A percentile compares a stretch with the other conserved stretches of the same genome.
Evolutionary conservation across 495 filamentous ascomycete genomes (phyloP).

Genomic region (Pyronema domesticum): DNA sequence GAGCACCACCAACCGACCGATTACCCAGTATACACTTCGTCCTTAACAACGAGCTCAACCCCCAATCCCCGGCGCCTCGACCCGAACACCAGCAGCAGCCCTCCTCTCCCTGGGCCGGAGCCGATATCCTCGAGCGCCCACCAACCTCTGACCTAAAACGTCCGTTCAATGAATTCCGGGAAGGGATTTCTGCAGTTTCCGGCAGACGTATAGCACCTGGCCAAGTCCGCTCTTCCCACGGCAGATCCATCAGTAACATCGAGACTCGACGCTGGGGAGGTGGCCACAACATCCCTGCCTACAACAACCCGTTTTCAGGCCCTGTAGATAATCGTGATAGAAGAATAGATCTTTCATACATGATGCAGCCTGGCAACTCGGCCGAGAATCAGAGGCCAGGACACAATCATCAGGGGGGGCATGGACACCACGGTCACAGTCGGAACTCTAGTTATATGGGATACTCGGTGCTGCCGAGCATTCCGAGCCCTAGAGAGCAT

Average conservation of each 20-base stretch:
- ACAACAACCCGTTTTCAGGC: conserved; percentile 3
- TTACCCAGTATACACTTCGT: conserved; percentile 6
- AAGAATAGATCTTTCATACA: conserved; percentile 7
- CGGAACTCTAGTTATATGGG: conserved; percentile 17
- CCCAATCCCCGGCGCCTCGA: background rate
- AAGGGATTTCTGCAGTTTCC: background rate
- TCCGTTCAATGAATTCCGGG: background rate
- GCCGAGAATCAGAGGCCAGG: background rate
- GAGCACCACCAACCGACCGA: background rate
- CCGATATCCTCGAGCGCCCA: background rate
- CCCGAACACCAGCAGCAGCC: background rate
- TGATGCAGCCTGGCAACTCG: background rate
- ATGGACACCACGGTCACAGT: background rate
- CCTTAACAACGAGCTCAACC: background rate
- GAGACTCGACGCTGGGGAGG: conserved; percentile 6
- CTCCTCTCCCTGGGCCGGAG: background rate
- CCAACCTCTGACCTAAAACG: background rate
- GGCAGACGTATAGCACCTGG: conserved; percentile 2
- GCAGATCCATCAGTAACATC: conserved; percentile 8
- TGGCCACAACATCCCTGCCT: background rate
- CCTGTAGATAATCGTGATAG: conserved; percentile 6
- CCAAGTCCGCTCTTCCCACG: conserved; percentile 3
- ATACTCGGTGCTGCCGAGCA: conserved; percentile 8
- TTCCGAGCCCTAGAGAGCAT: conserved; percentile 18
- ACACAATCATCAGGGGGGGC: too few relatives aligned